Evolutionary conservation across 441 rosid genomes (phyloP).

Genomic region (Adansonia rubrostipa): DNA sequence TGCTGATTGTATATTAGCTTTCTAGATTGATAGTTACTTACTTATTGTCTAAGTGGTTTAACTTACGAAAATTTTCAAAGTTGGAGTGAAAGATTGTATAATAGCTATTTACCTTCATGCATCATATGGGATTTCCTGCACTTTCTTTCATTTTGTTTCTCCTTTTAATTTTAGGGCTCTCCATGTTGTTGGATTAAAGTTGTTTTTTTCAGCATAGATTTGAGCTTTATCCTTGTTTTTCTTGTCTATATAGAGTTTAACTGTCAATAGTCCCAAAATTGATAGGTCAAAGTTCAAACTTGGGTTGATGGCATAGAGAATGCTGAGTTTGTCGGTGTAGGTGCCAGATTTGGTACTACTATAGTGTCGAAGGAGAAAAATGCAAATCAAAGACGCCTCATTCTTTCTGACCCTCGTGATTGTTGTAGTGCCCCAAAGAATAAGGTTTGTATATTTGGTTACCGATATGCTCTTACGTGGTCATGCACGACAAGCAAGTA

Average conservation of each 20-base stretch:
- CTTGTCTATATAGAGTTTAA: conserved; percentile 6
- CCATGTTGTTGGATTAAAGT: conserved; percentile 1
- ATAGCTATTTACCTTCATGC: conserved; percentile 18
- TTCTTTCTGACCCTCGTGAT: conserved; percentile 84
- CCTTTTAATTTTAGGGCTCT: conserved; percentile 16
- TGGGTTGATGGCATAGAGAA: conserved; percentile 83
- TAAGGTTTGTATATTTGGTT: conserved; percentile 55
- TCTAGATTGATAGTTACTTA: conserved; percentile 23
- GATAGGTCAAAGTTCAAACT: conserved; percentile 95
- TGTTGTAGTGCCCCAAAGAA: conserved; percentile 67
- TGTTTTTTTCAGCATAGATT: neutral
- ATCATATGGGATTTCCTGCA: conserved; percentile 5
- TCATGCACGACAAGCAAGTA: conserved; percentile 15
- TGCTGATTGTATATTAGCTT: conserved; percentile 20
- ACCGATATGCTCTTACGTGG: neutral
- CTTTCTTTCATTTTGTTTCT: conserved; percentile 14
- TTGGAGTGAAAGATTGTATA: conserved; percentile 16
- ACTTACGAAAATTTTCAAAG: conserved; percentile 18
- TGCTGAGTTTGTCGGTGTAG: conserved; percentile 95
- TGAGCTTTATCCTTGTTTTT: conserved; percentile 22
- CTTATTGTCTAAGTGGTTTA: conserved; percentile 22
- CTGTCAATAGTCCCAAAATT: neutral
- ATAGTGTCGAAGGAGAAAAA: conserved; percentile 95
- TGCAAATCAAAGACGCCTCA: conserved; percentile 73
- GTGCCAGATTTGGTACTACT: conserved; percentile 87